Base-by-base conservation (phyloP, 305 asterid species). In the Rubia occidens region DNA sequence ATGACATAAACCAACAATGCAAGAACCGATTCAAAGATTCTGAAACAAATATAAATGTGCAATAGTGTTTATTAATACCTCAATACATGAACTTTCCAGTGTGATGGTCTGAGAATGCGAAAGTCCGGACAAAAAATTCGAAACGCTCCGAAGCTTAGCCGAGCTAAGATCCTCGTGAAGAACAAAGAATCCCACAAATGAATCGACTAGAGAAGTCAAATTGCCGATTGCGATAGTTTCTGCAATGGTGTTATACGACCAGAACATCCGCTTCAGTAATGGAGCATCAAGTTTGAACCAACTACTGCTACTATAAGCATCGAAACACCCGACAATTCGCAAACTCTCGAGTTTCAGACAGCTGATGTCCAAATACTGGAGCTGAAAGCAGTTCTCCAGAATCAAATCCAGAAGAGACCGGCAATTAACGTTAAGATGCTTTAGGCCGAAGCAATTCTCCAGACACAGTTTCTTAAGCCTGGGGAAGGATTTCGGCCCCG, bases 201-300 rank as follows among this genome's bases (percentile, higher is more conserved):
- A 95, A 63, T 88, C 87, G 0, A 53, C 63, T 59, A 91, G 29
- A 1, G 75, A 77, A 40, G 75, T 65, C 43, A 89, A 76, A 24
- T 83, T 79, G 64, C 66, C 75, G 77, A 89, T 64, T 39, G 74
- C 10, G 53, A 85, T 79, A 54, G 76, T 85, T 29, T 85, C 87
- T 0, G 95, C 80, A 5, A 91, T 80, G 3, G 84, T 75, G 75
- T 86, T 89, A 62, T 69, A 72, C 2, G 86, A 83, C 98, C 98
- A 91, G 42, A 62, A 51, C 11, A 91, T 77, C 2, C 29, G 71
- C 58, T 68, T 51, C 1, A 91, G 78, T 3, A 60, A 59, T 0
- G 95, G 89, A 1, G 95, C 89, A 60, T 82, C 82, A 17, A 91
- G 83, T 74, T 75, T 79, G 73, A 89, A 83, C 64, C 85, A 71